Base-by-base conservation (phyloP, 169 alveolate genomes). In the Eimeria sp. region DNA sequence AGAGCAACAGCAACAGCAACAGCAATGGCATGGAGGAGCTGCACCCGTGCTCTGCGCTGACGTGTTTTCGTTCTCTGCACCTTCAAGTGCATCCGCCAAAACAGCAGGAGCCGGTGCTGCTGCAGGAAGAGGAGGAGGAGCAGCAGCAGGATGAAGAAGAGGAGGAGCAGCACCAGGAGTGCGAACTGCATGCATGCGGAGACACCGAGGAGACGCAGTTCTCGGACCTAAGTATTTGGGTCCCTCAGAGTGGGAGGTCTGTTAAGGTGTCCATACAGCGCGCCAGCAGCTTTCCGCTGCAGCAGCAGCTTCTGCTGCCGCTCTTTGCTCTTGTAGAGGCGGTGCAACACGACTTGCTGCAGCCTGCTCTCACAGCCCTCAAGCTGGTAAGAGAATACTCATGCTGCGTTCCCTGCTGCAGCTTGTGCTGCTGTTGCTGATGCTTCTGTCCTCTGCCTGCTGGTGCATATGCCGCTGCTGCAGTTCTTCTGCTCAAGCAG, bases 241-340 rank as follows among this genome's bases (percentile, higher is more conserved):
- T 83, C 2, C 91, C 91, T 4, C 91, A 83, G 75, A 83, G 91
- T 57, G 76, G 91, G 43, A 25, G 57, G 40, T 83, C 27, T 14
- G 91, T 83, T 7, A 34, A 83, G 75, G 91, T 83, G 91, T 83
- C 91, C 30, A 57, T 83, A 27, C 91, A 83, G 91, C 91, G 30
- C 22, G 91, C 91, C 27, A 83, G 76, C 91, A 51, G 76, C 91
- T 83, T 83, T 27, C 76, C 76, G 57, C 57, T 83, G 91, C 91
- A 83, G 91, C 91, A 83, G 51, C 76, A 83, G 75, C 91, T 83
- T 57, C 75, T 83, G 57, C 75, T 51, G 91, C 91, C 91, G 54
- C 91, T 83, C 91, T 83, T 83, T 30, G 75, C 91, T 57, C 72
- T 83, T 43, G 75, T 83, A 16, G 91, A 83, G 43, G 91, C 91